A percentile compares a stretch with the other conserved stretches of the same genome.
These are phyloP conservation scores for Kwoniella dendrophila DNA, from an alignment of 768 basidiomycete genomes.

Conservation along the genomic window DNA sequence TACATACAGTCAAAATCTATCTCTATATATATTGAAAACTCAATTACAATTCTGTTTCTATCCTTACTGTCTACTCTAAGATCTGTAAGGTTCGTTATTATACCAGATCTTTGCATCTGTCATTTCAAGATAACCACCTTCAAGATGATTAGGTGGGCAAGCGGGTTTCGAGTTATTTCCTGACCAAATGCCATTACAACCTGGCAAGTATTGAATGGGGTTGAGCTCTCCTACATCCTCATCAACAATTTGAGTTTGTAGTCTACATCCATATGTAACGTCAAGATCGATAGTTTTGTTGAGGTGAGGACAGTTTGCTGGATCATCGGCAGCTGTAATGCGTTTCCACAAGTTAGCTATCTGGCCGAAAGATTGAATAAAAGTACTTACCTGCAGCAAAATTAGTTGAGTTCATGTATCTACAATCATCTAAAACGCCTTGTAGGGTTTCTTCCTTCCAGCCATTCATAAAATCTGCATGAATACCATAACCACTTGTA, in stretches of 20 bases:
- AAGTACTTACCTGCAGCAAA: slow-evolving; percentile 9
- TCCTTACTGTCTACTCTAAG: slow-evolving; percentile 5
- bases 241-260: slow-evolving; percentile 27
- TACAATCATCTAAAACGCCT: slow-evolving; percentile 29
- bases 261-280: slow-evolving; percentile 20
- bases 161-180: slow-evolving; percentile 28
- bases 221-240: slow-evolving; percentile 25
- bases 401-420: slow-evolving; percentile 32
- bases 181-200: slow-evolving; percentile 34
- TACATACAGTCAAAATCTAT: not conserved
- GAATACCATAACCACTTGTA: slow-evolving; percentile 29
- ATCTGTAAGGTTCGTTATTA: slow-evolving; percentile 25
- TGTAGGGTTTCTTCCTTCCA: slow-evolving; percentile 29
- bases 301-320: slow-evolving; percentile 31
- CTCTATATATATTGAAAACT: not conserved
- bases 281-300: slow-evolving; percentile 18
- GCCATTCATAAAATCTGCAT: slow-evolving; percentile 35
- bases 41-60: not conserved
- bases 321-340: slow-evolving; percentile 15
- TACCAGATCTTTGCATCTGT: slow-evolving; percentile 19
- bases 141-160: slow-evolving; percentile 26
- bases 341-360: not conserved
- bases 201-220: slow-evolving; percentile 26
- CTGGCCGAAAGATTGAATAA: not conserved
- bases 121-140: slow-evolving; percentile 23